Evolutionary conservation across 1,139 yeast genomes (phyloP).

Genomic region (Pneumocystis oryctolagi): DNA sequence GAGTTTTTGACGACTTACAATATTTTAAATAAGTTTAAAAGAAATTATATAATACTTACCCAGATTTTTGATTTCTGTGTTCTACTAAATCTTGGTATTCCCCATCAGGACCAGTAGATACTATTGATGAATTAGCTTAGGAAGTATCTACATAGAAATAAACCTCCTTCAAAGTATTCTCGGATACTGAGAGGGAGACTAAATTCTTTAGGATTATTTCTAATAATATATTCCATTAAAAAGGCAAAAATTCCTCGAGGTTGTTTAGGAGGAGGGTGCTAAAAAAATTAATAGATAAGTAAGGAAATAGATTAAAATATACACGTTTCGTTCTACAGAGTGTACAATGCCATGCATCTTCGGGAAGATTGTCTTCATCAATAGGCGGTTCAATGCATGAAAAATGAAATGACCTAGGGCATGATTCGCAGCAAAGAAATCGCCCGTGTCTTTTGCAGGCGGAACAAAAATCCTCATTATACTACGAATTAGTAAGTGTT

Average conservation of each 20-base stretch:
- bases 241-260: conserved; percentile 43
- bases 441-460: conserved; percentile 81
- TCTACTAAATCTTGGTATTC: conserved; percentile 56
- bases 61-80: conserved; percentile 25
- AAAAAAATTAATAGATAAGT: conserved; percentile 8
- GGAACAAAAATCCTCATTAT: conserved; percentile 78
- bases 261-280: conserved; percentile 25
- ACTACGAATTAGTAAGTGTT: conserved; percentile 17
- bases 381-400: conserved; percentile 83
- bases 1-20: conserved; percentile 24
- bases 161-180: conserved; percentile 61
- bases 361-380: conserved; percentile 61
- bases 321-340: conserved; percentile 36
- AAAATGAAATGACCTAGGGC: conserved; percentile 86
- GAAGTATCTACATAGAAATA: background rate
- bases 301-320: conserved; percentile 3
- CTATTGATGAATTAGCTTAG: conserved; percentile 1
- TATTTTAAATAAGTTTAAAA: conserved; percentile 16
- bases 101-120: conserved; percentile 47
- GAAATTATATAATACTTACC: conserved; percentile 10
- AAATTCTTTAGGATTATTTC: conserved; percentile 58
- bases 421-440: conserved; percentile 82
- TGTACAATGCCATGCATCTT: conserved; percentile 67
- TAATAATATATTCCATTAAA: conserved; percentile 42
- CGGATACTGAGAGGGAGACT: conserved; percentile 53